Evolutionary conservation across 2,329 filamentous ascomycete genomes (phyloP).

Genomic region (Fusarium continuum): DNA sequence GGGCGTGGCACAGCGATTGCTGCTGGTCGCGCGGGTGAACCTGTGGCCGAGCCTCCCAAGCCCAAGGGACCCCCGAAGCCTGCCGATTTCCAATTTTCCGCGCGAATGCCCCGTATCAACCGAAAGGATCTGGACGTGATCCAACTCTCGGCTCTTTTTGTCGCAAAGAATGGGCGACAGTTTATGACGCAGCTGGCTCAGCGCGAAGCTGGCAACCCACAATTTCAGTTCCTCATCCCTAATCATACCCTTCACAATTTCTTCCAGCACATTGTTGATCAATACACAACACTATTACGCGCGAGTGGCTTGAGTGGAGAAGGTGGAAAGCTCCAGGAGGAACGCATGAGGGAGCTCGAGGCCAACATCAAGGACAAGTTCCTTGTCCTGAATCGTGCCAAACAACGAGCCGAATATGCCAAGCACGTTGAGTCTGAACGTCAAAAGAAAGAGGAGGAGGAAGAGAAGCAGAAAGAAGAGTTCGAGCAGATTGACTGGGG

Average conservation of each 20-base stretch:
- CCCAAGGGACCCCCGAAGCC: slow-evolving; percentile 86
- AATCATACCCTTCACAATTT: slow-evolving; percentile 97
- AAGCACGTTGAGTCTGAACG: slow-evolving; percentile 87
- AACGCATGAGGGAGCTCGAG: slow-evolving; percentile 76
- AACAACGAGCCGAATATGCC: slow-evolving; percentile 85
- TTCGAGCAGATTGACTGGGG: slow-evolving; percentile 97
- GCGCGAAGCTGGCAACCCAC: slow-evolving; percentile 87
- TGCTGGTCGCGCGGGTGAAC: slow-evolving; percentile 76
- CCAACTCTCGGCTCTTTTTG: slow-evolving; percentile 85
- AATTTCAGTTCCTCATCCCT: slow-evolving; percentile 95
- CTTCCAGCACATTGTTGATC: slow-evolving; percentile 90
- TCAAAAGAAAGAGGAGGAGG: slow-evolving; percentile 86
- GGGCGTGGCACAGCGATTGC: slow-evolving; percentile 83
- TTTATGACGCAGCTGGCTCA: slow-evolving; percentile 93
- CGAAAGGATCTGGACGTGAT: slow-evolving; percentile 86
- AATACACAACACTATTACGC: slow-evolving; percentile 84
- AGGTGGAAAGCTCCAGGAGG: slow-evolving; percentile 74
- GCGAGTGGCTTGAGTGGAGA: slow-evolving; percentile 73
- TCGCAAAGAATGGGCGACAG: slow-evolving; percentile 89
- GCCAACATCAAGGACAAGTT: slow-evolving; percentile 82
- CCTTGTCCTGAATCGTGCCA: slow-evolving; percentile 80
- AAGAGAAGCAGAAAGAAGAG: slow-evolving; percentile 78
- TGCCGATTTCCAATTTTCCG: slow-evolving; percentile 89
- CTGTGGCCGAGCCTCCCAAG: slow-evolving; percentile 64
- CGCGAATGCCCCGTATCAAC: slow-evolving; percentile 96